phyloP scores from a whole-genome alignment of 306 rosid species.

The Cucumis sativus region Cucumber_9930_V3 NC_026659.2:26095001-26095500 shows the following conservation, averaged over 20 bases:
- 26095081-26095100: conserved; percentile 2
- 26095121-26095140: conserved; percentile 84
- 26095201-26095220: conserved; percentile 58
- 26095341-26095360: conserved; percentile 68
- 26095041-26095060: conserved; percentile 26
- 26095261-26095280: not conserved
- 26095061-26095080: not conserved
- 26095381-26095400: conserved; percentile 28
- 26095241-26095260: conserved; percentile 50
- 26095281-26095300: not conserved
- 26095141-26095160: conserved; percentile 98
- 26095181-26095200: conserved; percentile 38
- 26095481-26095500: not conserved
- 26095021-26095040: conserved; percentile 42
- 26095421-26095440: conserved; percentile 36
- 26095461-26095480: not conserved
- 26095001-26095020: conserved; percentile 72
- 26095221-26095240: conserved; percentile 72
- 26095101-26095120: not conserved
- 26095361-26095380: conserved; percentile 53
- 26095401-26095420: conserved; percentile 49
- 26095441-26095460: conserved; percentile 20
- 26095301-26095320: conserved; percentile 10
- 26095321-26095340: conserved; percentile 45
- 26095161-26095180: conserved; percentile 76